Evolutionary conservation across 2,329 filamentous ascomycete genomes (phyloP), one percentile per base, ranked within the genome.

Genomic region (Fusarium coffeatum): DNA sequence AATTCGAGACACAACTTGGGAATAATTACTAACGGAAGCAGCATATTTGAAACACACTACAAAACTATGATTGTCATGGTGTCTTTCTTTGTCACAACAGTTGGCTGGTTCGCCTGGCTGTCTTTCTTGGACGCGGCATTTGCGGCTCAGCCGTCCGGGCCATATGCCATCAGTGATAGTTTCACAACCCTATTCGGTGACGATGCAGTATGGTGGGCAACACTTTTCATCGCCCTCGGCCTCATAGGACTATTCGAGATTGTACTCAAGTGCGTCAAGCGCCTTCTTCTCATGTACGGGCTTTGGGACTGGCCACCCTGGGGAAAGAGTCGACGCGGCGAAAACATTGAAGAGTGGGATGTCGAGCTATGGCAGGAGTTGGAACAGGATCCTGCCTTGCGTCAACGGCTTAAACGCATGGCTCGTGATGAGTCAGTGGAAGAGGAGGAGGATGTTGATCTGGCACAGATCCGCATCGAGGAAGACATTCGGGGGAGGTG

Each of bases 41-140:
- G 88, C 70, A 87, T 92, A 65, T 84, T 97, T 55, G 93, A 96
- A 80, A 91, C 92, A 12, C 91, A 94, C 79, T 90, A 91, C 83
- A 93, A 93, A 75, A 89, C 90, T 2, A 74, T 86, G 58, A 85
- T 93, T 28, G 88, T 92, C 32, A 84, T 86, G 69, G 78, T 83
- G 41, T 83, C 84, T 37, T 88, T 91, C 77, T 77, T 87, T 69
- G 75, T 90, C 71, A 91, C 89, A 7, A 81, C 87, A 6, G 77
- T 79, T 5, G 93, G 92, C 28, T 97, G 93, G 87, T 88, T 84
- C 78, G 79, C 78, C 6, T 97, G 93, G 93, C 90, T 93, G 74
- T 84, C 88, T 53, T 90, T 96, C 75, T 87, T 97, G 13, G 86
- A 89, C 2, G 80, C 80, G 11, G 83, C 87, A 30, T 96, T 94